A percentile compares a stretch with the other conserved stretches of the same genome.
Evolutionary conservation across 345 rosid species (phyloP).

Genomic region (Euphorbia lathyris): DNA sequence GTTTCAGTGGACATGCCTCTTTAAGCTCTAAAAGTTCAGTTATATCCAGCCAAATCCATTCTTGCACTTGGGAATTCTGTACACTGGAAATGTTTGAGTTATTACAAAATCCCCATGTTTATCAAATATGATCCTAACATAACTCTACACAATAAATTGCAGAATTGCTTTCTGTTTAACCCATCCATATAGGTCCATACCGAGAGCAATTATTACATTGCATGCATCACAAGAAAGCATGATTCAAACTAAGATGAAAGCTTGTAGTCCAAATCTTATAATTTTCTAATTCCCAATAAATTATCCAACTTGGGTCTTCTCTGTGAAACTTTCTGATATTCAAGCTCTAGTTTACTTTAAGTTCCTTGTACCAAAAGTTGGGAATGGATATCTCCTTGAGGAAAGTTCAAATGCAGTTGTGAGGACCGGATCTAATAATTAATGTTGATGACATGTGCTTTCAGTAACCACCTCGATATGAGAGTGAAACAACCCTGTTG

Average conservation of each 20-base stretch:
- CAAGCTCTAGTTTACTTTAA: neutral
- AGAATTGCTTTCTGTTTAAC: neutral
- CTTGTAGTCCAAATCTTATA: constrained; percentile 5
- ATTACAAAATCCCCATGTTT: neutral
- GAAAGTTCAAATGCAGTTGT: neutral
- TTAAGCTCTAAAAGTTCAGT: neutral
- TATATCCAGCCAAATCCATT: neutral
- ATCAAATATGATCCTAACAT: neutral
- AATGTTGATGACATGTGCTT: neutral
- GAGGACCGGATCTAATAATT: neutral
- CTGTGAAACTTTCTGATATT: neutral
- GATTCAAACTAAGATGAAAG: neutral
- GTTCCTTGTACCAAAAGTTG: neutral
- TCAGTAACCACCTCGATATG: neutral
- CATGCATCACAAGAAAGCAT: constrained; percentile 2
- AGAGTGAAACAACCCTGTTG: neutral
- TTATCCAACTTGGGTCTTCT: neutral
- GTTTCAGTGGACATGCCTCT: neutral
- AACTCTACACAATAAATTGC: neutral
- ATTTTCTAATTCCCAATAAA: neutral
- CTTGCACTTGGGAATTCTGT: neutral
- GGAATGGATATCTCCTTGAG: neutral
- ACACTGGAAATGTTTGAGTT: neutral
- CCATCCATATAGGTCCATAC: neutral
- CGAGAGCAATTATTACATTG: too few species aligned